A percentile compares a stretch with the other conserved stretches of the same genome.
phyloP scores from a whole-genome alignment of 306 rosid genomes.

The Gillenia trifoliata region DNA sequence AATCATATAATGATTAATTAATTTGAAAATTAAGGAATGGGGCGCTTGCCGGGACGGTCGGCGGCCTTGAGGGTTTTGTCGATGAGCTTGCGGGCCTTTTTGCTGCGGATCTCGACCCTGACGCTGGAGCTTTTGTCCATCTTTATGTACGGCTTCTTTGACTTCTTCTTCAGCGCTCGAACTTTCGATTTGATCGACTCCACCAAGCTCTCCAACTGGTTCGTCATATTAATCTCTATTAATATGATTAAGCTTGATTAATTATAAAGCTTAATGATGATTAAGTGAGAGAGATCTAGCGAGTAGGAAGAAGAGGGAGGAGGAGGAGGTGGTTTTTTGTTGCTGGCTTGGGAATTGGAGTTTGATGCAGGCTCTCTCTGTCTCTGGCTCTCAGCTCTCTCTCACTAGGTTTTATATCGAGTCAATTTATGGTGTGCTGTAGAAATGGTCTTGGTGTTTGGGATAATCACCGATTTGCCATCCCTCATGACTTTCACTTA shows the following conservation, averaged over 20 bases:
- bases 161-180: constrained; percentile 46
- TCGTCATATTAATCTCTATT: constrained; percentile 35
- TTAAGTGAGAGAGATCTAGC: neutral
- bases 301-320: neutral
- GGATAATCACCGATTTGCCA: constrained; percentile 12
- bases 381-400: neutral
- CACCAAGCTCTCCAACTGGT: constrained; percentile 60
- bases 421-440: neutral
- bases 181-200: constrained; percentile 82
- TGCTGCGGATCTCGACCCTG: constrained; percentile 90
- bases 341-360: neutral
- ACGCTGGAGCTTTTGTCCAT: constrained; percentile 95
- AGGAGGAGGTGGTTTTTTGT: neutral
- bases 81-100: constrained; percentile 70
- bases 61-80: constrained; percentile 85
- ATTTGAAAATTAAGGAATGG: constrained; percentile 1
- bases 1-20: neutral
- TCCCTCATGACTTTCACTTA: too few species aligned
- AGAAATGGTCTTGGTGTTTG: neutral
- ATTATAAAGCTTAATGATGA: neutral
- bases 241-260: neutral
- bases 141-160: constrained; percentile 72
- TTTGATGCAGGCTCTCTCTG: neutral
- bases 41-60: constrained; percentile 44
- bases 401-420: neutral